Base-by-base conservation (phyloP, 2,329 filamentous ascomycete genomes). In the Sarocladium oryzae region DNA sequence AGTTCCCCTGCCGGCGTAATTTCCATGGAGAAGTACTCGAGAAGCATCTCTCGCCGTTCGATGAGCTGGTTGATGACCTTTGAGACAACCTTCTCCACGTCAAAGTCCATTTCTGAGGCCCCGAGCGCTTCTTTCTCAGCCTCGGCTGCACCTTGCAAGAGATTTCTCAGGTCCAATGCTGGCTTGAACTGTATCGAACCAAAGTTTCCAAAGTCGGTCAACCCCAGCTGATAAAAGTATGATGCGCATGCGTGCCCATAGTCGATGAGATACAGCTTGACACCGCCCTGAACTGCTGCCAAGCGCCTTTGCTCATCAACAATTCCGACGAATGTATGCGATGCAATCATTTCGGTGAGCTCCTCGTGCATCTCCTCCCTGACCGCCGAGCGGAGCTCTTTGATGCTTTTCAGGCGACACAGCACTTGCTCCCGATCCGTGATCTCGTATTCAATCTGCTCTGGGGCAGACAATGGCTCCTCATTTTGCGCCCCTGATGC, bases 141-240 rank as follows among this genome's bases (percentile, higher is more conserved):
- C 41, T 87, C 79, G 1, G 84, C 88, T 1, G 84, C 92, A 37
- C 95, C 78, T 11, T 72, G 70, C 13, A 99, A 75, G 5, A 97
- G 67, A 52, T 87, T 81, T 4, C 75, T 71, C 4, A 99, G 70
- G 53, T 82, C 75, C 1, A 96, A 77, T 0, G 89, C 79, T 2
- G 89, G 88, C 46, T 83, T 80, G 60, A 99, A 89, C 10, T 81
- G 82, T 53, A 99, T 90, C 20, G 76, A 68, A 2, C 93, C 93
- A 61, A 96, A 96, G 64, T 99, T 99, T 2, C 87, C 89, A 68
- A 99, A 99, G 63, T 99, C 90, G 0, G 90, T 95, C 32, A 99
- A 78, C 0, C 90, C 92, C 18, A 97, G 72, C 69, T 99, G 93
- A 70, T 99, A 99, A 66, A 97, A 95, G 66, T 92, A 95, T 60